phyloP scores from a whole-genome alignment of 164 flowering plant species.

The Tetracentron sinense region DNA sequence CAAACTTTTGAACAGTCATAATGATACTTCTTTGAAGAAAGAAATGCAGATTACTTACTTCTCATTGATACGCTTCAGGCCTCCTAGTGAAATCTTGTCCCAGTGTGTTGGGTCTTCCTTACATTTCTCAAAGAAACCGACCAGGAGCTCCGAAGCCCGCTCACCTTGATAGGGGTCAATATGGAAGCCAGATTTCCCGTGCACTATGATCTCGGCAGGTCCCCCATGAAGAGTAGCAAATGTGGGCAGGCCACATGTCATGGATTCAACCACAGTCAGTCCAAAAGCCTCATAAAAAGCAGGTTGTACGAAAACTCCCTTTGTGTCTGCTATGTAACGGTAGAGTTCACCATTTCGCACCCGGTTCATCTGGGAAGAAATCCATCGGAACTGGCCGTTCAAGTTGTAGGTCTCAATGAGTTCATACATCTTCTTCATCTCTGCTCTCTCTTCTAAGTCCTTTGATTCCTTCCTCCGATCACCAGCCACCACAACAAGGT shows the following conservation, averaged over 20 bases:
- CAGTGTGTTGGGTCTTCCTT: slow-evolving; percentile 19
- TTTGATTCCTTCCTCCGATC: slow-evolving; percentile 23
- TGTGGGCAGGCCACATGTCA: slow-evolving; percentile 33
- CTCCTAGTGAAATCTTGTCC: slow-evolving; percentile 23
- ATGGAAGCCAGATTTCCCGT: slow-evolving; percentile 28
- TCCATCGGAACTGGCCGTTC: slow-evolving; percentile 32
- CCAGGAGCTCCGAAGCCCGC: slow-evolving; percentile 19
- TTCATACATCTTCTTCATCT: slow-evolving; percentile 26
- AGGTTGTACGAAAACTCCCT: slow-evolving; percentile 27
- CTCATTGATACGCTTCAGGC: slow-evolving; percentile 24
- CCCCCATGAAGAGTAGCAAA: slow-evolving; percentile 31
- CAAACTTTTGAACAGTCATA: not conserved
- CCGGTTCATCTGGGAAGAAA: slow-evolving; percentile 28
- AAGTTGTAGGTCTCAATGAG: slow-evolving; percentile 23
- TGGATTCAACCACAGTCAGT: slow-evolving; percentile 29
- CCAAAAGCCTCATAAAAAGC: slow-evolving; percentile 34
- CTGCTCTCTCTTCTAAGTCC: slow-evolving; percentile 19
- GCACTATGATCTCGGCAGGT: slow-evolving; percentile 32
- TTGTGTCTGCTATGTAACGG: slow-evolving; percentile 28
- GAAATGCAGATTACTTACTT: slow-evolving; percentile 14
- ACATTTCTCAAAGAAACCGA: slow-evolving; percentile 25
- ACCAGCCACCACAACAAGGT: slow-evolving; percentile 52
- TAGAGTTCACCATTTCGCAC: slow-evolving; percentile 29
- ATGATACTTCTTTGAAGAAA: not conserved
- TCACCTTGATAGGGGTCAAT: slow-evolving; percentile 30